These are phyloP conservation scores for Eucalyptus regnans DNA, from an alignment of 345 rosid genomes.

Conservation along the genomic window DNA sequence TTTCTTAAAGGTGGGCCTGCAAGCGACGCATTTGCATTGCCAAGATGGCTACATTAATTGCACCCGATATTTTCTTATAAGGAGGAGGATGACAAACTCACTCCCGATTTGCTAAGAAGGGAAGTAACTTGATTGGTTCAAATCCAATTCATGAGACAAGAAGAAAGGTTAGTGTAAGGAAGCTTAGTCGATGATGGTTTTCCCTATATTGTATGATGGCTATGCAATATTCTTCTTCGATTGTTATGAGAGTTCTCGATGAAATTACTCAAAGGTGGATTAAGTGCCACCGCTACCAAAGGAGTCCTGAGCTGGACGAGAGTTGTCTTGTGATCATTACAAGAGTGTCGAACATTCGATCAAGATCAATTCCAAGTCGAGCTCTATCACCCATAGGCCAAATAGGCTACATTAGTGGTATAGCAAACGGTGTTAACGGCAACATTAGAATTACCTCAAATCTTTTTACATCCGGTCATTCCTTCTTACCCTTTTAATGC, in stretches of 20 bases:
- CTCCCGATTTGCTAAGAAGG: neutral
- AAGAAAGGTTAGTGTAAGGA: neutral
- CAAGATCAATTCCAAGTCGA: neutral
- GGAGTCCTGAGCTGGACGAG: fast-evolving
- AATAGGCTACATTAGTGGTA: neutral
- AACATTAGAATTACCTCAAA: neutral
- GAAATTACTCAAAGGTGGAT: neutral
- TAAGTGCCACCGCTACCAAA: neutral
- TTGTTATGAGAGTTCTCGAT: neutral
- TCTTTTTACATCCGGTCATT: neutral
- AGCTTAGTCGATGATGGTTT: neutral
- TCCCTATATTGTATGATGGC: neutral
- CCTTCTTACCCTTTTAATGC: neutral
- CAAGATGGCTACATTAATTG: too few relatives aligned
- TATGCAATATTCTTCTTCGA: neutral
- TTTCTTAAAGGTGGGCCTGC: too few relatives aligned
- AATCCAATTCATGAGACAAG: neutral
- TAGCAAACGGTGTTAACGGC: fast-evolving
- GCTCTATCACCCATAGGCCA: neutral
- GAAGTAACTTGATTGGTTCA: neutral
- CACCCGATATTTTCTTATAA: neutral
- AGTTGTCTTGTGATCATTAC: neutral
- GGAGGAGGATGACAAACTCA: neutral
- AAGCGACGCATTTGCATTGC: too few relatives aligned
- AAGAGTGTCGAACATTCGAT: fast-evolving